Percentiles rank a stretch among this genome's conserved stretches.
Conservation (phyloP, 495 filamentous ascomycete species). For the Penicillium lagena region DNA sequence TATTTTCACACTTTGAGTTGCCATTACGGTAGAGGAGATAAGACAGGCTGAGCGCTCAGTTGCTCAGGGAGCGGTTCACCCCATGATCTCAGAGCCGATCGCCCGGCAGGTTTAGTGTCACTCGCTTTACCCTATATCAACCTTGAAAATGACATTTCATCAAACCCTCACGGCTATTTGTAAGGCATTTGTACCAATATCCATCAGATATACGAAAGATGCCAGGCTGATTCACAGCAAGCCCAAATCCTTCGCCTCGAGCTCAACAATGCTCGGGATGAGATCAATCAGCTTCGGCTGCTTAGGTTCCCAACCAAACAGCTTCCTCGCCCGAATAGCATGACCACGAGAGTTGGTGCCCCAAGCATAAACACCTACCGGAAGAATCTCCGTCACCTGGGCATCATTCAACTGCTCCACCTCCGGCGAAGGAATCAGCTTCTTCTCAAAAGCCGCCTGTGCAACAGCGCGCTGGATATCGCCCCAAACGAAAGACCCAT, state of each 20-base stretch:
- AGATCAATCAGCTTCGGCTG: constrained; percentile 48
- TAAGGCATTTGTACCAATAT: too few relatives aligned
- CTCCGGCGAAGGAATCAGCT: constrained; percentile 52
- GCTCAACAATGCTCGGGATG: constrained; percentile 46
- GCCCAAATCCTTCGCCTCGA: constrained; percentile 51
- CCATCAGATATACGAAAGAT: too few relatives aligned
- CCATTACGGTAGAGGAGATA: too few relatives aligned
- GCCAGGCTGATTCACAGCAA: background rate
- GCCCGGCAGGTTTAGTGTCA: too few relatives aligned
- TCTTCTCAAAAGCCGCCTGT: constrained; percentile 54
- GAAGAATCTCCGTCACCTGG: constrained; percentile 23
- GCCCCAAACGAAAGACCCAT: constrained; percentile 65
- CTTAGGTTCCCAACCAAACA: constrained; percentile 59
- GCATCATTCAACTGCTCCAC: constrained; percentile 31
- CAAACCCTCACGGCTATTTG: too few relatives aligned
- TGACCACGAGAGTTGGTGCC: constrained; percentile 60
- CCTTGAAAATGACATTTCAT: background rate
- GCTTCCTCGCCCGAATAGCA: constrained; percentile 55
- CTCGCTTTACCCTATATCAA: too few relatives aligned
- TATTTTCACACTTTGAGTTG: too few relatives aligned
- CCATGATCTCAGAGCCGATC: too few relatives aligned
- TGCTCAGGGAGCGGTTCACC: too few relatives aligned
- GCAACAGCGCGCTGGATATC: constrained; percentile 57
- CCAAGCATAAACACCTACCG: constrained; percentile 39
- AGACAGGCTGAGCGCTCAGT: too few relatives aligned